Conservation (phyloP, 768 basidiomycete genomes). For the Suillus sp. region DNA sequence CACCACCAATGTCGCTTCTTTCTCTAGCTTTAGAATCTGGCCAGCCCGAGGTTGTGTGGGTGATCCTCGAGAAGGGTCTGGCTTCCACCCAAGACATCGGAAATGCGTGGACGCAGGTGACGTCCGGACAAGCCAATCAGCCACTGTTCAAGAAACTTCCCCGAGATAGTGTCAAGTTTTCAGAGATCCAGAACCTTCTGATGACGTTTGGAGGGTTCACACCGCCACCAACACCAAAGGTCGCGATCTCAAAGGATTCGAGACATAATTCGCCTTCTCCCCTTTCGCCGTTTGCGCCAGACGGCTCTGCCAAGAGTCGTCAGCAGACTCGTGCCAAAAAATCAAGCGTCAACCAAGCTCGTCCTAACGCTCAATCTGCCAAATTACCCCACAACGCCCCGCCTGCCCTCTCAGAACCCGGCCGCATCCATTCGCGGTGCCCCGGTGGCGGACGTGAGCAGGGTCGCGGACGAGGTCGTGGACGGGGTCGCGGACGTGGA, state of each 20-base stretch:
- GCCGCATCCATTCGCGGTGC: slow-evolving; percentile 13
- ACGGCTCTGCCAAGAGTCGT: slow-evolving; percentile 13
- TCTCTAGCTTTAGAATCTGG: slow-evolving; percentile 59
- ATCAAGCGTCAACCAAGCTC: not conserved
- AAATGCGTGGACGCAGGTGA: slow-evolving; percentile 52
- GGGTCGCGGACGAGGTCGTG: slow-evolving; percentile 39
- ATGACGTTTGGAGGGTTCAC: slow-evolving; percentile 53
- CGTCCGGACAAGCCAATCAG: slow-evolving; percentile 37
- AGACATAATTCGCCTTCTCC: slow-evolving; percentile 14
- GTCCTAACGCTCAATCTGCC: not conserved
- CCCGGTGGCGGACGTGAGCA: slow-evolving; percentile 38
- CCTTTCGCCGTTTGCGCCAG: not conserved
- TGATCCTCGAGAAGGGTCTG: slow-evolving; percentile 61
- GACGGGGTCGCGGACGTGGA: slow-evolving; percentile 41
- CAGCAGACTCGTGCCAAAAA: slow-evolving; percentile 9
- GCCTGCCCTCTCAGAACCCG: slow-evolving; percentile 17
- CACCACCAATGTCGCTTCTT: slow-evolving; percentile 47
- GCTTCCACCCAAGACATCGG: slow-evolving; percentile 50
- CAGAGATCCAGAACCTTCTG: slow-evolving; percentile 56
- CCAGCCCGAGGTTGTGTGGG: slow-evolving; percentile 66
- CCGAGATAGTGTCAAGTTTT: slow-evolving; percentile 38
- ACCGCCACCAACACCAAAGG: slow-evolving; percentile 41
- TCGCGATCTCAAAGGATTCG: slow-evolving; percentile 13
- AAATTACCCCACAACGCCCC: not conserved
- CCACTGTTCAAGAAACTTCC: slow-evolving; percentile 26